Conservation (phyloP, 306 rosid genomes). For the Myrica gale region DNA sequence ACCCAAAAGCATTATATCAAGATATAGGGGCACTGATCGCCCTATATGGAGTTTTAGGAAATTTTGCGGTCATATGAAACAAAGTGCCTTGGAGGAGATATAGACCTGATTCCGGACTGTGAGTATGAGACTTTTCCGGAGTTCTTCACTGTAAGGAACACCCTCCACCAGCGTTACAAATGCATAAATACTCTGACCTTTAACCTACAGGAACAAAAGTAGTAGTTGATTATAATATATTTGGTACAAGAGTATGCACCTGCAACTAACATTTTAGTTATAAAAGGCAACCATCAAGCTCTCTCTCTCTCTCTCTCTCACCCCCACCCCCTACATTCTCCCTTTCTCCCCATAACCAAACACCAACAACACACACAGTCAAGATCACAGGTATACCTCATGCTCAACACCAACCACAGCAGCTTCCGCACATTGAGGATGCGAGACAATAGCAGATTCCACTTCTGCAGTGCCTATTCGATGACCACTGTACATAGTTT, state of each 20-base stretch:
- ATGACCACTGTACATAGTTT: constrained; percentile 73
- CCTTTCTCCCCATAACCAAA: not conserved
- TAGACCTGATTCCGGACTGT: constrained; percentile 80
- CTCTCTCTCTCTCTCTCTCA: not conserved
- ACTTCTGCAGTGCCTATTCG: constrained; percentile 99
- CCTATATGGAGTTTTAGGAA: constrained; percentile 2
- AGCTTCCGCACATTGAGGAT: constrained; percentile 91
- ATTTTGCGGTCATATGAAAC: constrained; percentile 4
- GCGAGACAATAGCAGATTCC: constrained; percentile 96
- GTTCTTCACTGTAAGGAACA: constrained; percentile 82
- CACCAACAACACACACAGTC: constrained; percentile 9
- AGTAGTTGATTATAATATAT: constrained; percentile 26
- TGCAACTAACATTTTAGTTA: constrained; percentile 10
- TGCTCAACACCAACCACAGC: constrained; percentile 98
- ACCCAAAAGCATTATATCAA: not conserved
- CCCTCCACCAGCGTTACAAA: constrained; percentile 88
- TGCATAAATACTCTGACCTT: constrained; percentile 96
- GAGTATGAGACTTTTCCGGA: constrained; percentile 74
- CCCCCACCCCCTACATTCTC: not conserved
- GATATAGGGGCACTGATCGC: not conserved
- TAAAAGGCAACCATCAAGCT: not conserved
- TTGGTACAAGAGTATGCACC: constrained; percentile 19
- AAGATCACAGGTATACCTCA: constrained; percentile 53
- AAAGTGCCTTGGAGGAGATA: constrained; percentile 17
- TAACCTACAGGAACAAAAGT: constrained; percentile 55